These are phyloP conservation scores for Macrophomina phaseolina DNA, from an alignment of 2,329 filamentous ascomycete species.

Conservation along the genomic window DNA sequence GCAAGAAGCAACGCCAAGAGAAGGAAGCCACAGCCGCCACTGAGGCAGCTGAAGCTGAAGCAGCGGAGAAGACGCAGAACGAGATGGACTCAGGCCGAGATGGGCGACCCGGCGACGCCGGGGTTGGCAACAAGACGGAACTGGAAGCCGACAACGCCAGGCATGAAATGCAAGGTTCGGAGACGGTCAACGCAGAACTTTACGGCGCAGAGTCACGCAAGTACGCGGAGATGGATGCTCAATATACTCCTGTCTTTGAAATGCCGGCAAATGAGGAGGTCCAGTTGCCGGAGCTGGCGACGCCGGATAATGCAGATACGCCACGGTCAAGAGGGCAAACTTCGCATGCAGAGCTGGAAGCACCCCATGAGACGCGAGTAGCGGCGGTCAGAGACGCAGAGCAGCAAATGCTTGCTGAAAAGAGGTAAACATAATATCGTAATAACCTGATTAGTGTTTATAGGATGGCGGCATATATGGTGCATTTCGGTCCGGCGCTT, in stretches of 20 bases:
- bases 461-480: background rate
- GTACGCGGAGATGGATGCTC: conserved; percentile 14
- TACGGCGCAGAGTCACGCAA: conserved; percentile 20
- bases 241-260: conserved; percentile 3
- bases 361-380: conserved; percentile 15
- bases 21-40: background rate
- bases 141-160: conserved; percentile 5
- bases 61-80: background rate
- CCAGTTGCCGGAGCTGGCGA: conserved; percentile 19
- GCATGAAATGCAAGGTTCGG: conserved; percentile 21
- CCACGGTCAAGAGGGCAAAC: background rate
- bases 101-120: background rate
- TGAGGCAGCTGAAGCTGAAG: conserved; percentile 11
- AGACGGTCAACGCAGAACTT: conserved; percentile 11
- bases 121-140: conserved; percentile 12
- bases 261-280: conserved; percentile 21
- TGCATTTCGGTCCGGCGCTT: background rate
- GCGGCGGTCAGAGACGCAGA: conserved; percentile 5
- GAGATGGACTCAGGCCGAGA: conserved; percentile 18
- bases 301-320: conserved; percentile 4
- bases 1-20: conserved; percentile 20
- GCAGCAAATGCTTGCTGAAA: background rate
- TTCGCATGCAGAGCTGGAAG: conserved; percentile 10
- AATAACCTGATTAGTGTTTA: background rate
- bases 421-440: background rate